Evolutionary conservation across 2,329 filamentous ascomycete species (phyloP).

Genomic region (Bisporella sp.): DNA sequence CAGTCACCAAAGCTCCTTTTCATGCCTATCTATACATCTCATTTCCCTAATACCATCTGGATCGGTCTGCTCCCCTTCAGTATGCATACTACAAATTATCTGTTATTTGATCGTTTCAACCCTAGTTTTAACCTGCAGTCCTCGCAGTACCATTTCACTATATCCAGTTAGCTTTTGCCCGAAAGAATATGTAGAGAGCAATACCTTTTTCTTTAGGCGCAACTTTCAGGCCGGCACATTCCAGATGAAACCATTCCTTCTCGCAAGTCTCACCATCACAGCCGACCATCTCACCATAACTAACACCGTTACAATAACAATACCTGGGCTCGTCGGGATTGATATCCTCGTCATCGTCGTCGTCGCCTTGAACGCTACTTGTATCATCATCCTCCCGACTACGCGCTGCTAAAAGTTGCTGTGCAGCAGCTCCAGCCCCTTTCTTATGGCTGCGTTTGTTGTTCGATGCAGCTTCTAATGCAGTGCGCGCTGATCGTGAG

Average conservation of each 20-base stretch:
- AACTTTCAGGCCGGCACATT: constrained; percentile 72
- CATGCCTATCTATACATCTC: no score
- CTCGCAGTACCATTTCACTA: constrained; percentile 28
- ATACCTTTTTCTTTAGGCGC: constrained; percentile 55
- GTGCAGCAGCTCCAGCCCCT: constrained; percentile 33
- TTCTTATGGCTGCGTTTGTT: constrained; percentile 56
- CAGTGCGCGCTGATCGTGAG: constrained; percentile 45
- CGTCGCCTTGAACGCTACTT: constrained; percentile 38
- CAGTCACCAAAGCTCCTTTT: no score
- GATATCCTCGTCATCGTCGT: constrained; percentile 53
- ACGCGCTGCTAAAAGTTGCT: constrained; percentile 21
- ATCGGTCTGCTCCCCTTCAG: no score
- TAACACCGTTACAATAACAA: constrained; percentile 74
- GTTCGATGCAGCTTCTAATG: constrained; percentile 21
- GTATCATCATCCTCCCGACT: constrained; percentile 37
- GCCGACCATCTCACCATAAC: constrained; percentile 79
- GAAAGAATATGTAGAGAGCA: background rate
- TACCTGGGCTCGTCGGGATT: constrained; percentile 68
- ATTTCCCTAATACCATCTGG: no score
- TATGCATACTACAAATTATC: no score
- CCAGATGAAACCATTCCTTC: constrained; percentile 78
- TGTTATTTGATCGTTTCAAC: constrained; percentile 18
- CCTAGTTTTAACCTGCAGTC: constrained; percentile 25
- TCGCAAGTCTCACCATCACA: constrained; percentile 69
- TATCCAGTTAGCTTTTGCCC: background rate